phyloP scores from a whole-genome alignment of 768 basidiomycete species.

The Termitomyces sp. region DNA sequence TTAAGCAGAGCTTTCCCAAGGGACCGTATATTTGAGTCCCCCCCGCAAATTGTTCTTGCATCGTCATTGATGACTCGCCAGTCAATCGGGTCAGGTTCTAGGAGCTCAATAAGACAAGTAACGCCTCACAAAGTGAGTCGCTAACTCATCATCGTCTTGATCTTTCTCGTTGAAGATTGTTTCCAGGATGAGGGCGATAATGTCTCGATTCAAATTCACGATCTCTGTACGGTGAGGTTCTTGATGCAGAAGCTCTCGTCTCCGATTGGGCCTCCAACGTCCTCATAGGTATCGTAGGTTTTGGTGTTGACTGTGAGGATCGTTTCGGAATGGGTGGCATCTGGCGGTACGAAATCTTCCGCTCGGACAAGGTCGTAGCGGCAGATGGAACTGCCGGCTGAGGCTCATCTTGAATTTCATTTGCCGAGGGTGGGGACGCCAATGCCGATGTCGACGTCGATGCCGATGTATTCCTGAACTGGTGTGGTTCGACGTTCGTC shows the following conservation, averaged over 20 bases:
- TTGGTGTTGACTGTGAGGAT: neutral
- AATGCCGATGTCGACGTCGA: neutral
- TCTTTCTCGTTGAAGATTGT: neutral
- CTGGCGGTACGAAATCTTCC: neutral
- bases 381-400: neutral
- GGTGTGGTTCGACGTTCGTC: neutral
- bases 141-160: neutral
- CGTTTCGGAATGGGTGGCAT: neutral
- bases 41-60: neutral
- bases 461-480: neutral
- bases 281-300: neutral
- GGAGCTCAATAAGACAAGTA: neutral
- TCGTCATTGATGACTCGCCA: neutral
- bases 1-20: no score
- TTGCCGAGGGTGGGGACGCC: neutral
- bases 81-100: neutral
- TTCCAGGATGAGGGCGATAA: neutral
- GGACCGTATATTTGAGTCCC: neutral
- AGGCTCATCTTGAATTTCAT: neutral
- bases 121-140: neutral
- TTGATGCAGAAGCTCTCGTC: neutral
- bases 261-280: neutral
- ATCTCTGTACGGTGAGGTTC: neutral
- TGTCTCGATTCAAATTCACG: neutral
- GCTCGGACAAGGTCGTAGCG: neutral